These are phyloP conservation scores for Monosporozyma unispora DNA, from an alignment of 805 yeast species.

Conservation along the genomic window DNA sequence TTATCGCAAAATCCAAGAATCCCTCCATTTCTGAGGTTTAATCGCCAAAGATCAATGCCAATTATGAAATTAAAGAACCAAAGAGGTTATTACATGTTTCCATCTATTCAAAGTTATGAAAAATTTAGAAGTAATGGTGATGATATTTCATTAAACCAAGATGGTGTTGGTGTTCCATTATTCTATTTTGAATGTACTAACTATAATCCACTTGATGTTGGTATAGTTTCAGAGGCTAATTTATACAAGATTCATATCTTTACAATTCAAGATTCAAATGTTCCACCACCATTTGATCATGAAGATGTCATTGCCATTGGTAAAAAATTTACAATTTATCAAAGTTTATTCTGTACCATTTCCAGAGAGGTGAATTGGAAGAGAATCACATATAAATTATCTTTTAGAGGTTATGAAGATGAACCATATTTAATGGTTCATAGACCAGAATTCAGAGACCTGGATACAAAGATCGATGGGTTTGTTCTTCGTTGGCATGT, in stretches of 20 bases:
- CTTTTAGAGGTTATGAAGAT: neutral
- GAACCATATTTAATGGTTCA: conserved; percentile 3
- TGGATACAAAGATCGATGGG: conserved; percentile 7
- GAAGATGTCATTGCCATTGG: conserved; percentile 6
- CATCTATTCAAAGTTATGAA: conserved; percentile 13
- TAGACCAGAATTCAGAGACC: conserved; percentile 6
- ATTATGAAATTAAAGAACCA: neutral
- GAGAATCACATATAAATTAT: conserved; percentile 4
- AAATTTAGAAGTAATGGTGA: conserved; percentile 7
- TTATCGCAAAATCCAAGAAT: neutral
- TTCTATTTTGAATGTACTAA: conserved; percentile 6
- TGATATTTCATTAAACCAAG: conserved; percentile 5
- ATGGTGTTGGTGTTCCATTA: conserved; percentile 15
- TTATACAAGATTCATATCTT: conserved; percentile 7
- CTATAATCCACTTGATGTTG: neutral
- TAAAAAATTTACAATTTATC: conserved; percentile 5
- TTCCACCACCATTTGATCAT: conserved; percentile 10
- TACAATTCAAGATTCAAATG: conserved; percentile 3
- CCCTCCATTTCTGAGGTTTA: conserved; percentile 5
- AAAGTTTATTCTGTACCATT: conserved; percentile 10
- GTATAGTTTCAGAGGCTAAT: neutral
- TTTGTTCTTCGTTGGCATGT: conserved; percentile 11
- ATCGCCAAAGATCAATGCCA: conserved; percentile 8
- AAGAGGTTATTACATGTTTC: conserved; percentile 10
- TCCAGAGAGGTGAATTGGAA: conserved; percentile 1